Evolutionary conservation across 306 rosid genomes (phyloP).

Genomic region (Pyrus pyrifolia): DNA sequence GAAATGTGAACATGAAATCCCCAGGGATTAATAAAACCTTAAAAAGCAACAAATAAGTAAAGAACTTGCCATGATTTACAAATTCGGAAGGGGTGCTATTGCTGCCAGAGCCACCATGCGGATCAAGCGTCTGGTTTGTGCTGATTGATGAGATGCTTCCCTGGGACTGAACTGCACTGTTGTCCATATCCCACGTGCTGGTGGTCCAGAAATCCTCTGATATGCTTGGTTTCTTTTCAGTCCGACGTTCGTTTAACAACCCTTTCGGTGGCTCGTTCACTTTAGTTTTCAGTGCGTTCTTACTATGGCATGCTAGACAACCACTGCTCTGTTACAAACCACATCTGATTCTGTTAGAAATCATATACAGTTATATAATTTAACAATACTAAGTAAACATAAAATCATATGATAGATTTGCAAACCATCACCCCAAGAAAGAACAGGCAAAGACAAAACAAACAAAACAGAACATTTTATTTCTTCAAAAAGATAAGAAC

Average conservation of each 20-base stretch:
- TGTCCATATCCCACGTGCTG: slow-evolving; percentile 86
- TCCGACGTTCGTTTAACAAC: slow-evolving; percentile 17
- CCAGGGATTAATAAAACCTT: slow-evolving; percentile 2
- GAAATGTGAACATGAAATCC: not conserved
- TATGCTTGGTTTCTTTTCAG: slow-evolving; percentile 44
- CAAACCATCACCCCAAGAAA: not conserved
- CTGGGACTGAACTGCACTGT: slow-evolving; percentile 81
- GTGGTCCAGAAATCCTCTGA: slow-evolving; percentile 91
- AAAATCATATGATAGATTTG: not conserved
- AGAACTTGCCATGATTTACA: slow-evolving; percentile 57
- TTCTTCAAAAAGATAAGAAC: not conserved
- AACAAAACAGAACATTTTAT: not conserved
- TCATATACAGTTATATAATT: slow-evolving; percentile 23
- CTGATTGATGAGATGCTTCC: slow-evolving; percentile 85
- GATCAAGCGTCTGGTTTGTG: slow-evolving; percentile 55
- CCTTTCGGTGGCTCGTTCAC: slow-evolving; percentile 37
- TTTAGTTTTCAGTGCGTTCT: slow-evolving; percentile 26
- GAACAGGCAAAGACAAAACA: not conserved
- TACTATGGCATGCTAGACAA: slow-evolving; percentile 77
- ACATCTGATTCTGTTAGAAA: slow-evolving; percentile 59
- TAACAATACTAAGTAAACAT: not conserved
- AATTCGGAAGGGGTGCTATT: slow-evolving; percentile 49
- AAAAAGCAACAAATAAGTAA: not conserved
- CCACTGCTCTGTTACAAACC: slow-evolving; percentile 99
- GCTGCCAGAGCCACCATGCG: slow-evolving; percentile 44